phyloP scores from a whole-genome alignment of 2,329 filamentous ascomycete genomes.

The Myriangium duriaei region DNA sequence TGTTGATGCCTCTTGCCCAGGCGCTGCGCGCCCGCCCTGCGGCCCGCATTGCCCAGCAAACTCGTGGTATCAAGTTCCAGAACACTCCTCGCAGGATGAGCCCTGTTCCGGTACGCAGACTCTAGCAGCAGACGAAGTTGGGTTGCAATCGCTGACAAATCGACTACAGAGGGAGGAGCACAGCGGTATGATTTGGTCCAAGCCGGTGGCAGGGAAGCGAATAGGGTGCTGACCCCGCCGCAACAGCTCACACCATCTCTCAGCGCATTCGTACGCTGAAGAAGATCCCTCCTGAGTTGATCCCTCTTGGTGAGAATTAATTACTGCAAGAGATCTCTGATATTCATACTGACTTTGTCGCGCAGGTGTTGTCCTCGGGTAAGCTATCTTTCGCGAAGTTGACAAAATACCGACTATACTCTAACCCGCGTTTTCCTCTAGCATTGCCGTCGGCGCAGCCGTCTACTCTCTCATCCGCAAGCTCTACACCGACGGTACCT shows the following conservation, averaged over 20 bases:
- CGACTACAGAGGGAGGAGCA: constrained; percentile 49
- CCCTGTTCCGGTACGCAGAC: constrained; percentile 22
- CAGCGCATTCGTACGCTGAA: constrained; percentile 84
- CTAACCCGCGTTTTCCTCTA: too few species aligned
- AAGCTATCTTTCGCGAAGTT: too few species aligned
- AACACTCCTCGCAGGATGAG: constrained; percentile 18
- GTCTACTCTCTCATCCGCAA: constrained; percentile 73
- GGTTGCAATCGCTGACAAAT: constrained; percentile 9
- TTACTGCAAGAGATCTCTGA: constrained; percentile 5
- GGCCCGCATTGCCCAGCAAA: constrained; percentile 16
- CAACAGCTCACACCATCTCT: constrained; percentile 82
- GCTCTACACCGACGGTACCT: constrained; percentile 78
- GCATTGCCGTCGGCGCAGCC: constrained; percentile 61
- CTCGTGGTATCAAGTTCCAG: constrained; percentile 20
- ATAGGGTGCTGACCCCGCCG: neutral
- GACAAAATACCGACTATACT: too few species aligned
- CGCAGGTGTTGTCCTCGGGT: constrained; percentile 72
- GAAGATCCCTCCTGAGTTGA: constrained; percentile 85
- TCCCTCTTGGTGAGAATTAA: constrained; percentile 72
- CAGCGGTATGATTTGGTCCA: constrained; percentile 39
- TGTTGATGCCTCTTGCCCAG: constrained; percentile 12
- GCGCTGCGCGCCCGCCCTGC: constrained; percentile 9
- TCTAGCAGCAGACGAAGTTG: constrained; percentile 2
- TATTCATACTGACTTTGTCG: constrained; percentile 6
- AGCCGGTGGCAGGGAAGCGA: neutral